Base-by-base conservation (phyloP, 257 asterid genomes). In the Plantago major region DNA sequence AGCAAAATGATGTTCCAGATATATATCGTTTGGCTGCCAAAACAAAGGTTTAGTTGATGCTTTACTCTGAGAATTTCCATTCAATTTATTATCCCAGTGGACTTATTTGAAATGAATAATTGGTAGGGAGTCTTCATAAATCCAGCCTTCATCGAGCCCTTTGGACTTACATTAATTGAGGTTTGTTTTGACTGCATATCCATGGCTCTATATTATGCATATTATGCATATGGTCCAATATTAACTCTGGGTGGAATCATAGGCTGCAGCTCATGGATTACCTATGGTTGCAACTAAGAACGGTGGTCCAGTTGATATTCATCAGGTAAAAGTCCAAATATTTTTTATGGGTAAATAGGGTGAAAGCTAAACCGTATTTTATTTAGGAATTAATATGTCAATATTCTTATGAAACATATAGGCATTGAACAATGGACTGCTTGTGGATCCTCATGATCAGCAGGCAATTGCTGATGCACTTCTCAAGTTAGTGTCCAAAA, bases 401-500 rank as follows among this genome's bases (percentile, higher is more conserved):
- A 43, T 44, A 9, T 44, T 59, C 42, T 15, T 37, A 6, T 61
- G 63, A 16, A 37, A 67, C 37, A 11, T 33, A 7, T 38, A 86
- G 96, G 95, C 89, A 60, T 81, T 88, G 11, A 75, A 85, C 69
- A 88, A 85, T 22, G 96, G 96, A 18, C 74, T 85, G 67, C 88
- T 88, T 10, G 88, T 88, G 49, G 95, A 88, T 61, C 96, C 96
- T 48, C 96, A 88, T 58, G 86, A 88, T 73, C 90, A 78, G 55
- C 81, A 81, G 70, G 75, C 77, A 28, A 85, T 85, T 19, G 74
- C 88, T 10, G 80, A 81, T 70, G 96, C 96, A 3, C 79, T 85
- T 43, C 92, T 85, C 12, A 85, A 88, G 70, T 75, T 88, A 50
- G 95, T 88, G 18, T 81, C 95, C 0, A 88, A 88, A 64, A 88